Evolutionary conservation across 305 asterid species (phyloP).

Genomic region (Withania somnifera): DNA sequence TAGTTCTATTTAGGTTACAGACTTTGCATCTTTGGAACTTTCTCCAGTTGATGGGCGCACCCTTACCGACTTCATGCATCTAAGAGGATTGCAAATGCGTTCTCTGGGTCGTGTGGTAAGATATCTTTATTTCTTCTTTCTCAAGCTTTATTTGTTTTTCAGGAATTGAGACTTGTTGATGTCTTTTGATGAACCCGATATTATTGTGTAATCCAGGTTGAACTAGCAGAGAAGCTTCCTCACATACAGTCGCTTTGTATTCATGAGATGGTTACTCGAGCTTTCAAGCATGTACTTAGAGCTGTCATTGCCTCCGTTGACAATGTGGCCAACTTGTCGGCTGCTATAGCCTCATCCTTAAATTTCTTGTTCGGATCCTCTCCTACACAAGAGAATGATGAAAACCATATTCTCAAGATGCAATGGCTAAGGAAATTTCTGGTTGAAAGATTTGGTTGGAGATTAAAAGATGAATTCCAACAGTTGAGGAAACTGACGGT

Average conservation of each 20-base stretch:
- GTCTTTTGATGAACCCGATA: not conserved
- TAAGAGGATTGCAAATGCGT: slow-evolving; percentile 87
- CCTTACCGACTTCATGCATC: slow-evolving; percentile 97
- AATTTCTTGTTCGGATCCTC: slow-evolving; percentile 83
- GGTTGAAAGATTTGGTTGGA: slow-evolving; percentile 76
- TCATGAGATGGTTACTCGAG: slow-evolving; percentile 99
- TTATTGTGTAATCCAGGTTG: slow-evolving; percentile 56
- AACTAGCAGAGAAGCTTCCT: slow-evolving; percentile 94
- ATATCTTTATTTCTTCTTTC: slow-evolving; percentile 10
- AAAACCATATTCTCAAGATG: slow-evolving; percentile 43
- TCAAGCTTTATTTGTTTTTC: not conserved
- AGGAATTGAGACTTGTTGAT: not conserved
- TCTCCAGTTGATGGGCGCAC: slow-evolving; percentile 99
- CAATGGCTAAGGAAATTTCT: slow-evolving; percentile 66
- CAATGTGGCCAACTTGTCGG: slow-evolving; percentile 46
- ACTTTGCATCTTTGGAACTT: slow-evolving; percentile 97
- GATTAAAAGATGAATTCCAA: slow-evolving; percentile 60
- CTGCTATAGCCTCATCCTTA: slow-evolving; percentile 67
- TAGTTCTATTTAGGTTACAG: slow-evolving; percentile 56
- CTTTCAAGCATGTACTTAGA: slow-evolving; percentile 89
- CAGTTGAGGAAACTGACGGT: slow-evolving; percentile 74
- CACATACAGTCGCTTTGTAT: slow-evolving; percentile 96
- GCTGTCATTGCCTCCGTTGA: slow-evolving; percentile 88
- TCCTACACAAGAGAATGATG: slow-evolving; percentile 26
- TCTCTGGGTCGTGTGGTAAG: slow-evolving; percentile 98